Percentiles rank a stretch among this genome's conserved stretches.
These are phyloP conservation scores for Hypoxylon fragiforme DNA, from an alignment of 495 filamentous ascomycete genomes.

Conservation along the genomic window DNA sequence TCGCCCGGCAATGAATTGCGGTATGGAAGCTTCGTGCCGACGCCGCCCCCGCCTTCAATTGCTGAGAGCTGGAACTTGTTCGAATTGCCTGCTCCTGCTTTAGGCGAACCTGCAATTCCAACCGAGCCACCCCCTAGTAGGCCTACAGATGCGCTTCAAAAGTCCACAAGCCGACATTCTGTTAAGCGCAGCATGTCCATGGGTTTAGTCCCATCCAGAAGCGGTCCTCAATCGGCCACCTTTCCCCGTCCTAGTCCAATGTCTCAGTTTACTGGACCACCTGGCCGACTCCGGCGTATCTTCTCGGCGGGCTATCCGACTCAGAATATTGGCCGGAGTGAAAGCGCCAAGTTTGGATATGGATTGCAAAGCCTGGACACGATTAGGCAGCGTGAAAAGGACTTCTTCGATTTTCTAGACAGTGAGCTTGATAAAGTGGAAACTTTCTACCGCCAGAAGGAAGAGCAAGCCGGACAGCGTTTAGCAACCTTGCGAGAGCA, in stretches of 20 bases:
- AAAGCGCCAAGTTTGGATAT: slow-evolving; percentile 20
- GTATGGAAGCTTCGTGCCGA: slow-evolving; percentile 78
- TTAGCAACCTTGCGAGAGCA: slow-evolving; percentile 74
- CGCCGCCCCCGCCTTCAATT: slow-evolving; percentile 62
- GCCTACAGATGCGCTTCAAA: slow-evolving; percentile 12
- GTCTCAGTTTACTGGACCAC: slow-evolving; percentile 6
- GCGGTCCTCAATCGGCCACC: slow-evolving; percentile 5
- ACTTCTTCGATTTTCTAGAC: slow-evolving; percentile 81
- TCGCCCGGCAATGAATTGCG: slow-evolving; percentile 41
- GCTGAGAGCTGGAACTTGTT: slow-evolving; percentile 43
- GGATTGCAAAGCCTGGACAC: slow-evolving; percentile 49
- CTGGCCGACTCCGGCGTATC: slow-evolving; percentile 27
- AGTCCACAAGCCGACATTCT: slow-evolving; percentile 13
- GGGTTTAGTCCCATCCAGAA: slow-evolving; percentile 1
- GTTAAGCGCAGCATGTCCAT: slow-evolving; percentile 21
- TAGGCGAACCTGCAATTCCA: slow-evolving; percentile 58
- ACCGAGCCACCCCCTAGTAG: slow-evolving; percentile 3
- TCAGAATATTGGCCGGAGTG: slow-evolving; percentile 13
- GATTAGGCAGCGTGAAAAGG: slow-evolving; percentile 61
- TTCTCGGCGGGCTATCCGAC: slow-evolving; percentile 26
- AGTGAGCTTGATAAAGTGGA: slow-evolving; percentile 83
- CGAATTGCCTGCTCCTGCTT: slow-evolving; percentile 75
- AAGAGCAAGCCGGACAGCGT: slow-evolving; percentile 73
- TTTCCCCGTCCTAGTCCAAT: slow-evolving; percentile 1
- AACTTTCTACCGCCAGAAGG: slow-evolving; percentile 78